These are phyloP conservation scores for Oemleria cerasiformis DNA, from an alignment of 306 rosid genomes.

Conservation along the genomic window DNA sequence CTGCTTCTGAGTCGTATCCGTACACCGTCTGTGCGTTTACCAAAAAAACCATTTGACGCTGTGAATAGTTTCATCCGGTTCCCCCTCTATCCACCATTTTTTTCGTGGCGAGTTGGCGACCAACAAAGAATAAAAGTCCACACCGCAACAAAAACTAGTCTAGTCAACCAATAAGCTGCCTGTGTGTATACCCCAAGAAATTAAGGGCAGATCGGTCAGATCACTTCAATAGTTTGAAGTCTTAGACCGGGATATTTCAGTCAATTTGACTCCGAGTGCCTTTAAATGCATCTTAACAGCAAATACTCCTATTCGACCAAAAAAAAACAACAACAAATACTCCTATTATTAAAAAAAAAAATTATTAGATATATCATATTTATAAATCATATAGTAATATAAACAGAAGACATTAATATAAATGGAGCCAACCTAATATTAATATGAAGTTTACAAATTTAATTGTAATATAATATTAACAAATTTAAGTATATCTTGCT, in stretches of 20 bases:
- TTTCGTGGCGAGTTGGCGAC: too few relatives aligned
- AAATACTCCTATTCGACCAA: too few relatives aligned
- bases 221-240: background rate
- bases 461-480: too few relatives aligned
- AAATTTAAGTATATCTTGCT: too few relatives aligned
- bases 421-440: too few relatives aligned
- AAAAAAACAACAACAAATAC: too few relatives aligned
- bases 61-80: background rate
- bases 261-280: background rate
- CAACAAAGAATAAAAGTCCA: background rate
- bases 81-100: background rate
- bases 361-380: too few relatives aligned
- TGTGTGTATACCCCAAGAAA: background rate
- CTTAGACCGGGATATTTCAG: background rate
- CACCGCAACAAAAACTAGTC: background rate
- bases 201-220: background rate
- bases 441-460: too few relatives aligned
- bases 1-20: constrained; percentile 1
- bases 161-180: background rate
- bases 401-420: too few relatives aligned
- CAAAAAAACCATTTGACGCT: background rate
- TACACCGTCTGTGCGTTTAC: background rate
- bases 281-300: background rate
- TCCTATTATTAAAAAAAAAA: too few relatives aligned
- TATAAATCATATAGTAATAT: too few relatives aligned